Evolutionary conservation across 257 asterid genomes (phyloP), one percentile per base, ranked within the genome.

Genomic region (Solanum piurae): DNA sequence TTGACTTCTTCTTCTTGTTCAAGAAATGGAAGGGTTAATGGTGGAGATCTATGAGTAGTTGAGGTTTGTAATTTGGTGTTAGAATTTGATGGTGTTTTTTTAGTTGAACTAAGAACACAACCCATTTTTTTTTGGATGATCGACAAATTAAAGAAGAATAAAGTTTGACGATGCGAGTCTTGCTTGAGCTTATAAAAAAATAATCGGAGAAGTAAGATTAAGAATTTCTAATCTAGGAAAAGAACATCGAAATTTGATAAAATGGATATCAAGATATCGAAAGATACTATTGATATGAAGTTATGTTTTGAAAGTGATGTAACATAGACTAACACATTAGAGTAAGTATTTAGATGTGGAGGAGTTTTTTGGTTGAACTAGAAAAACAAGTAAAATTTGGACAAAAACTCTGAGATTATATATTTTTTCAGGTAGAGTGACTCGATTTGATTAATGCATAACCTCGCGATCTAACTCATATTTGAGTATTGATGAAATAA

Each of bases 1-100:
- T 96, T 96, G 25, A 96, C 96, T 0, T 95, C 90, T 83, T 95
- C 98, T 0, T 95, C 88, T 83, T 95, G 96, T 16, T 93, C 98
- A 2, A 49, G 87, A 55, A 90, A 83, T 0, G 96, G 90, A 62
- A 90, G 87, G 74, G 93, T 71, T 4, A 90, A 90, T 12, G 95
- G 96, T 74, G 95, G 95, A 46, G 92, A 92, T 88, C 85, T 29
- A 49, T 82, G 66, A 46, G 40, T 16, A 80, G 9, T 25, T 42
- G 16, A 2, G 68, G 2, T 9, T 16, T 80, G 42, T 74, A 23
- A 74, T 9, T 46, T 18, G 5, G 18, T 82, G 18, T 31, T 18
- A 82, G 44, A 4, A 18, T 82, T 82, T 29, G 69, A 2, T 1
- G 44, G 20, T 18, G 4, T 9, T 10, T 29, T 49, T 18, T 29